phyloP scores from a whole-genome alignment of 148 eudicot genomes.

The Pouteria glomerata region DNA sequence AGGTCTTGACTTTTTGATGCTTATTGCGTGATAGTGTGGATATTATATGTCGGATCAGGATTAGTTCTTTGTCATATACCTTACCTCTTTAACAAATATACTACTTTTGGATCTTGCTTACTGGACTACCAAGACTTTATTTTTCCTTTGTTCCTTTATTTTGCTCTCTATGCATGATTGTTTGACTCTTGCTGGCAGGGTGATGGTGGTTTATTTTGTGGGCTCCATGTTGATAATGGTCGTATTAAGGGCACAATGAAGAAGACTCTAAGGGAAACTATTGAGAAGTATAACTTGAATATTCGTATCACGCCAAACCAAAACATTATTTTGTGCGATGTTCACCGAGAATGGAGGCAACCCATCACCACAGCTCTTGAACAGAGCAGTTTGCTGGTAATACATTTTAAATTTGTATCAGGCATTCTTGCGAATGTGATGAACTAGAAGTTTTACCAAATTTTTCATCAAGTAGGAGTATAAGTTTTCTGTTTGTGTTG shows the following conservation, averaged over 20 bases:
- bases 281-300: constrained; percentile 85
- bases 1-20: background rate
- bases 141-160: too few relatives aligned
- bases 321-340: constrained; percentile 80
- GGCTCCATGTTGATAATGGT: constrained; percentile 92
- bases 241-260: constrained; percentile 85
- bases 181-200: constrained; percentile 45
- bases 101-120: background rate
- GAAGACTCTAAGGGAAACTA: constrained; percentile 72
- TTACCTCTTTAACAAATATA: background rate
- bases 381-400: constrained; percentile 80
- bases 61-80: background rate
- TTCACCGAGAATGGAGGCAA: constrained; percentile 61
- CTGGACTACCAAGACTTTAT: too few relatives aligned
- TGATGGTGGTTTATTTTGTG: constrained; percentile 79
- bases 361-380: constrained; percentile 80
- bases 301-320: constrained; percentile 94
- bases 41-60: background rate
- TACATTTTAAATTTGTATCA: constrained; percentile 9
- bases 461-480: background rate
- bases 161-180: too few relatives aligned
- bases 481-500: background rate
- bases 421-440: background rate
- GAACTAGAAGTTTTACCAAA: background rate
- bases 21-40: background rate